Evolutionary conservation across 768 basidiomycete species (phyloP).

Genomic region (Clavulina sp.): DNA sequence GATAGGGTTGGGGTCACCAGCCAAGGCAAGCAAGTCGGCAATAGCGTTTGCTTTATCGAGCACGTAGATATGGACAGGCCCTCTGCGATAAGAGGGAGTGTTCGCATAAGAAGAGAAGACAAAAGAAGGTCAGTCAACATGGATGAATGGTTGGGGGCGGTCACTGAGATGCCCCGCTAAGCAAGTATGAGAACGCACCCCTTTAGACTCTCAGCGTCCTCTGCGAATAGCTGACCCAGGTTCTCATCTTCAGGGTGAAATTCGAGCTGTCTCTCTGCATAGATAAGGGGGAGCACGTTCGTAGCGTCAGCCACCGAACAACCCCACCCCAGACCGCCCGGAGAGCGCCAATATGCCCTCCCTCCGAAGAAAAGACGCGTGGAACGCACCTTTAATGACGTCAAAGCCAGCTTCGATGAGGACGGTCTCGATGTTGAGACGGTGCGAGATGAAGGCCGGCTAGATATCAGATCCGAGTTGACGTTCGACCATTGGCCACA

Average conservation of each 20-base stretch:
- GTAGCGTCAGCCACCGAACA: background rate
- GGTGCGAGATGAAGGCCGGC: slow-evolving; percentile 37
- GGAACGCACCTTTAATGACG: slow-evolving; percentile 60
- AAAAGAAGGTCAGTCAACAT: background rate
- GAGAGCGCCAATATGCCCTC: background rate
- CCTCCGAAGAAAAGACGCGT: background rate
- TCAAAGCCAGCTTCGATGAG: slow-evolving; percentile 73
- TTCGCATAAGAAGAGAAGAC: background rate
- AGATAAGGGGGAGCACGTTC: no score
- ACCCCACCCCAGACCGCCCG: background rate
- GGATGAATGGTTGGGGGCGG: background rate
- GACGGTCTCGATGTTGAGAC: slow-evolving; percentile 65
- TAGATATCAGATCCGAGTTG: no score
- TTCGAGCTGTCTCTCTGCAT: slow-evolving; percentile 72
- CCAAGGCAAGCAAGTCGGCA: slow-evolving; percentile 60
- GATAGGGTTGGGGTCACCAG: slow-evolving; percentile 48
- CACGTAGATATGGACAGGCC: slow-evolving; percentile 84
- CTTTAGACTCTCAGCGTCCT: slow-evolving; percentile 51
- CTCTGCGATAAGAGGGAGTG: slow-evolving; percentile 26
- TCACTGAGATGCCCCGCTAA: background rate
- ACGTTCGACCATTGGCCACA: no score
- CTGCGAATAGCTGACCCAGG: slow-evolving; percentile 59
- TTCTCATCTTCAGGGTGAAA: slow-evolving; percentile 77
- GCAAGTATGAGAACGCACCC: slow-evolving; percentile 36
- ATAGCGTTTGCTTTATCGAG: slow-evolving; percentile 69